Conservation (phyloP, 257 asterid species). For the Plantago ovata region DNA sequence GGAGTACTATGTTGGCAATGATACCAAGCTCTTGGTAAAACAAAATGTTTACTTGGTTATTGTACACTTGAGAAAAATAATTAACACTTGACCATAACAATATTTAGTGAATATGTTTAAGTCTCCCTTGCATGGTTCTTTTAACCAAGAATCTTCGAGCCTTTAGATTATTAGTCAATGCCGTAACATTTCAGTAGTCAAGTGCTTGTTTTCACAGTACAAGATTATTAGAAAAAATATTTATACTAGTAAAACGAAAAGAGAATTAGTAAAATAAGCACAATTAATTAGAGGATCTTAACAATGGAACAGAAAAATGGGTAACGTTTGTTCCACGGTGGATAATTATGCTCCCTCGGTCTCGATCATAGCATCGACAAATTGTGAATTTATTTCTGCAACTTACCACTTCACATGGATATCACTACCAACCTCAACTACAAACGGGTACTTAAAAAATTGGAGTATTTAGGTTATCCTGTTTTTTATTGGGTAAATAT, state of each 20-base stretch:
- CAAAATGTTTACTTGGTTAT: too few species aligned
- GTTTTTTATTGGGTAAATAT: background rate
- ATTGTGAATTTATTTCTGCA: slow-evolving; percentile 1
- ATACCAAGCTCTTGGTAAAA: too few species aligned
- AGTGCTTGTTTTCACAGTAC: slow-evolving; percentile 14
- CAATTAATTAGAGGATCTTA: background rate
- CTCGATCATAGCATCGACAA: slow-evolving; percentile 32
- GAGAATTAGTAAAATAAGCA: background rate
- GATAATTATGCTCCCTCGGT: slow-evolving; percentile 21
- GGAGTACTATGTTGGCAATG: background rate
- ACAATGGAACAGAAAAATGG: slow-evolving; percentile 29
- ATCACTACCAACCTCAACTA: slow-evolving; percentile 5
- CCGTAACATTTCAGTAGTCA: slow-evolving; percentile 38
- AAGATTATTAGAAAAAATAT: background rate
- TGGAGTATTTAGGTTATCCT: background rate
- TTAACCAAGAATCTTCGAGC: slow-evolving; percentile 14
- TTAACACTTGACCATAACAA: background rate
- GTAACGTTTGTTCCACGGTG: slow-evolving; percentile 54
- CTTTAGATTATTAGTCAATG: slow-evolving; percentile 28
- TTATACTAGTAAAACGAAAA: background rate
- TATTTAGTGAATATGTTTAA: background rate
- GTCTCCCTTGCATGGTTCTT: background rate
- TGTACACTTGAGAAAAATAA: background rate
- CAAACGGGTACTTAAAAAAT: background rate
- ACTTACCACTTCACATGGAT: slow-evolving; percentile 25